Evolutionary conservation across 2,329 filamentous ascomycete species (phyloP).

Genomic region (Sarocladiaceae sp.): DNA sequence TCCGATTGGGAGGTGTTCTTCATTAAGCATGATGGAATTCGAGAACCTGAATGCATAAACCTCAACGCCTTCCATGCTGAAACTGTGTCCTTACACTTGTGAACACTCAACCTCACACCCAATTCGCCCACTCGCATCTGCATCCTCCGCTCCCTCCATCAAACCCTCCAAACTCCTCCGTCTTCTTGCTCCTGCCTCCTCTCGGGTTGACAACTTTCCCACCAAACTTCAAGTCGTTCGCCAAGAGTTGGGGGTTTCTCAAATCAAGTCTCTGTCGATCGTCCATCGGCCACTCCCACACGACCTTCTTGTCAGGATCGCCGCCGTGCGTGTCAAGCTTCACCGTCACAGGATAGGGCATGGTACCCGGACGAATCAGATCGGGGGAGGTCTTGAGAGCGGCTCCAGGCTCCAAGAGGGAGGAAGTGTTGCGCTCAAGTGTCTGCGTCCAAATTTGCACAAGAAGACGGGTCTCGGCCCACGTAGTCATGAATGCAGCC

Average conservation of each 20-base stretch:
- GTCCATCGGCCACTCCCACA: conserved; percentile 47
- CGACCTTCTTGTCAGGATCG: conserved; percentile 41
- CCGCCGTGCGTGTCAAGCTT: conserved; percentile 59
- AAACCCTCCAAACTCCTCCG: conserved; percentile 44
- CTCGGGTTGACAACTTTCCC: conserved; percentile 47
- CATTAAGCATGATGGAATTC: no score
- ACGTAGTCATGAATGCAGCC: conserved; percentile 51
- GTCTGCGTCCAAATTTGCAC: conserved; percentile 59
- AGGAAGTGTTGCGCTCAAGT: conserved; percentile 37
- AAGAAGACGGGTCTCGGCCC: conserved; percentile 55
- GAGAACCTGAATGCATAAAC: not conserved
- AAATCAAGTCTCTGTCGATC: conserved; percentile 37
- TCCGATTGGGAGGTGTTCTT: no score
- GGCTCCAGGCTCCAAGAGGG: conserved; percentile 22
- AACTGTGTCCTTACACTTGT: not conserved
- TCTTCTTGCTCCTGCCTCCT: conserved; percentile 34
- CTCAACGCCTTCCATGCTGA: conserved; percentile 7
- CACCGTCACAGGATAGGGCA: conserved; percentile 58
- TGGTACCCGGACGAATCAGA: conserved; percentile 45
- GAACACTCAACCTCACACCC: conserved; percentile 16
- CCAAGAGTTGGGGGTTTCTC: conserved; percentile 36
- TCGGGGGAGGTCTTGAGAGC: conserved; percentile 15
- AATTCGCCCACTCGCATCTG: conserved; percentile 56
- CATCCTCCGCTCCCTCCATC: conserved; percentile 60
- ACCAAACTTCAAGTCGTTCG: conserved; percentile 43